Percentiles rank a stretch among this genome's conserved stretches.
Conservation (phyloP, 441 rosid species). For the Euphorbia schlechtendalii region DNA sequence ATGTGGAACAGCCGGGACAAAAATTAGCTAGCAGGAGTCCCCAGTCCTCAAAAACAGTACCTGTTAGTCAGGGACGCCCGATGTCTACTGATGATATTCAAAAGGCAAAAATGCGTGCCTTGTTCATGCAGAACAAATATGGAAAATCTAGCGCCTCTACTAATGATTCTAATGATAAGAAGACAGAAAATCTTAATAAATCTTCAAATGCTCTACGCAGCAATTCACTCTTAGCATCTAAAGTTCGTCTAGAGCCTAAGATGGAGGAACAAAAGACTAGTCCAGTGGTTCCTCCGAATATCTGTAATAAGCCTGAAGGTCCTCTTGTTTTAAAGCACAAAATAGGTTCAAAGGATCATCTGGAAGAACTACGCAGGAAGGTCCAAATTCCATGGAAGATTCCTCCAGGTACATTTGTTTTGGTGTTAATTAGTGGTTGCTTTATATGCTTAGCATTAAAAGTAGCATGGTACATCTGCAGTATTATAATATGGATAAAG, state of each 20-base stretch:
- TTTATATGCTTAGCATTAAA: slow-evolving; percentile 18
- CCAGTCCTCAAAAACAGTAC: slow-evolving; percentile 50
- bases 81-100: slow-evolving; percentile 99
- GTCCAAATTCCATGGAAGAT: slow-evolving; percentile 60
- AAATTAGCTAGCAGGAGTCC: slow-evolving; percentile 60
- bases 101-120: slow-evolving; percentile 93
- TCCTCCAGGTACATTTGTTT: slow-evolving; percentile 71
- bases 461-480: slow-evolving; percentile 5
- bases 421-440: slow-evolving; percentile 21
- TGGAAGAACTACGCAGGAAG: slow-evolving; percentile 43
- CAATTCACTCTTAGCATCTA: slow-evolving; percentile 27
- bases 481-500: slow-evolving; percentile 8
- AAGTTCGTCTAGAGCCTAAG: slow-evolving; percentile 25
- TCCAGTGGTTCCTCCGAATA: slow-evolving; percentile 27
- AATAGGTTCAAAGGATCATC: slow-evolving; percentile 42
- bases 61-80: slow-evolving; percentile 71
- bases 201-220: slow-evolving; percentile 30
- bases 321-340: slow-evolving; percentile 30
- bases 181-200: slow-evolving; percentile 35
- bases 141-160: slow-evolving; percentile 46
- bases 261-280: slow-evolving; percentile 47
- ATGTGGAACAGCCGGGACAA: slow-evolving; percentile 97
- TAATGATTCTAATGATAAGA: slow-evolving; percentile 41
- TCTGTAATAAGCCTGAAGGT: slow-evolving; percentile 27
- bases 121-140: slow-evolving; percentile 72